Evolutionary conservation across 2,329 filamentous ascomycete species (phyloP), one percentile per base, ranked within the genome.

Genomic region (Teratosphaeriaceae sp.): DNA sequence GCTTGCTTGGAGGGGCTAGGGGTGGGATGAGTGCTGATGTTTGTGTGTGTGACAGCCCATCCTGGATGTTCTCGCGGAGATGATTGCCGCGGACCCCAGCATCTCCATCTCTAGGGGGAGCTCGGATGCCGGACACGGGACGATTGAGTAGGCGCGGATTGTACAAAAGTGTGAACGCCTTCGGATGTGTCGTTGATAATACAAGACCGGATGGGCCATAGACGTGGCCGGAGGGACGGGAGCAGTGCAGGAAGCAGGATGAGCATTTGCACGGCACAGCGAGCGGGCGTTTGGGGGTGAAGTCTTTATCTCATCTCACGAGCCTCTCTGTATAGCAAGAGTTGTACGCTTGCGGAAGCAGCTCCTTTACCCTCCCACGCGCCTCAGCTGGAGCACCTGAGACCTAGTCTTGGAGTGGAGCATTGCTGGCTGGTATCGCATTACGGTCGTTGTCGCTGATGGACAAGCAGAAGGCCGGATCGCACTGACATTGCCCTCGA

Each of bases 61-160:
- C 58, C 82, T 98, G 57, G 90, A 98, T 67, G 83, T 97, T 58
- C 81, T 98, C 50, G 92, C 92, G 54, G 88, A 96, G 72, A 96
- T 98, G 88, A 95, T 98, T 61, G 90, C 89, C 52, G 80, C 89
- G 66, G 92, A 97, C 70, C 79, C 84, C 63, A 58, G 72, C 72
- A 63, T 57, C 60, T 21, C 18, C 12, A 56, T 64, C 35, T 55
- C 54, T 11, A 53, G 58, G 35, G 50, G 56, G 21, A 56, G 54
- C 35, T 56, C 52, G 11, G 53, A 53, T 40, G 50, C 54, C 42
- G 53, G 52, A 37, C 51, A 55, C 40, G 50, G 46, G 22, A 57
- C 38, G 23, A 57, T 62, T 43, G 59, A 62, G 52, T 62, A 59
- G 35, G 34, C 13, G 9, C 7, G 7, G 16, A 12, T 16, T 34